Conservation (phyloP, 345 rosid genomes). For the Citrus medica region DNA sequence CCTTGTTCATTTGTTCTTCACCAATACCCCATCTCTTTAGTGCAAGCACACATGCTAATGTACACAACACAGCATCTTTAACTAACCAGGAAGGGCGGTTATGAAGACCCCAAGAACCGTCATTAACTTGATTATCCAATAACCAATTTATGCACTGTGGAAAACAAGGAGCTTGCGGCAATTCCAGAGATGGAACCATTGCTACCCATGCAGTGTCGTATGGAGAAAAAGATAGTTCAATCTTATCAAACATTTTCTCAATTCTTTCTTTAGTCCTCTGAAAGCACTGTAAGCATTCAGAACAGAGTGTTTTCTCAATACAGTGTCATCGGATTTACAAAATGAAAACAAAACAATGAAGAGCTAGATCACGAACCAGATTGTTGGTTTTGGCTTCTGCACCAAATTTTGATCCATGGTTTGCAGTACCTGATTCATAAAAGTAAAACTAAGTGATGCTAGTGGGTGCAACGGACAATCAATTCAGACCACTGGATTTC, state of each 20-base stretch:
- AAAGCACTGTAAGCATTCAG: conserved; percentile 28
- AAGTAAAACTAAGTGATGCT: neutral
- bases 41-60: conserved; percentile 78
- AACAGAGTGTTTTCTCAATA: neutral
- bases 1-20: conserved; percentile 60
- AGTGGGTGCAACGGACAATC: neutral
- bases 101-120: conserved; percentile 86
- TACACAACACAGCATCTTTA: conserved; percentile 67
- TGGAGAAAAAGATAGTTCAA: conserved; percentile 65
- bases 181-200: conserved; percentile 67
- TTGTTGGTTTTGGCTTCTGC: conserved; percentile 19
- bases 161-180: conserved; percentile 52
- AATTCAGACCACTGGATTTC: neutral
- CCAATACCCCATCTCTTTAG: conserved; percentile 74
- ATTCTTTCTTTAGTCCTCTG: conserved; percentile 48
- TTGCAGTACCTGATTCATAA: conserved; percentile 30
- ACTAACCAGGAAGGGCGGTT: conserved; percentile 34
- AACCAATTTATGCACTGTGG: conserved; percentile 73
- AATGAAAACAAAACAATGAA: neutral
- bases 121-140: conserved; percentile 61
- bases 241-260: conserved; percentile 55
- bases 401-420: conserved; percentile 23
- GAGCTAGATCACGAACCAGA: conserved; percentile 34
- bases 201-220: conserved; percentile 97
- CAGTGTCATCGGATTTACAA: neutral